These are phyloP conservation scores for Colletotrichum echinochloae DNA, from an alignment of 2,329 filamentous ascomycete genomes.

Conservation along the genomic window DNA sequence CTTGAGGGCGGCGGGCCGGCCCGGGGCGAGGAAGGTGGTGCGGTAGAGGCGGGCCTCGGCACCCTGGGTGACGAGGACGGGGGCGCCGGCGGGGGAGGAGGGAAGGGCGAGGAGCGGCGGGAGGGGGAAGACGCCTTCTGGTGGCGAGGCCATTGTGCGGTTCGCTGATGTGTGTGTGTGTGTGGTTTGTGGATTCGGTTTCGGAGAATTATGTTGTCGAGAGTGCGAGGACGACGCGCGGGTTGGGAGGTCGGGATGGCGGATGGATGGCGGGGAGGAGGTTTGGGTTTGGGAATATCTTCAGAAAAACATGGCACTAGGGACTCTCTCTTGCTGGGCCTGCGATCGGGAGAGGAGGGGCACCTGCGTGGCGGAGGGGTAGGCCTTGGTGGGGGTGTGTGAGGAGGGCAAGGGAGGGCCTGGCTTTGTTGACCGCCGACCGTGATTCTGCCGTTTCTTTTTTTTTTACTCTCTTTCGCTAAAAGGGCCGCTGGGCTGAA, in stretches of 20 bases:
- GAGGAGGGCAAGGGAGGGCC: background rate
- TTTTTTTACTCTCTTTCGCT: too few species aligned
- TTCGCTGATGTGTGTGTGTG: too few species aligned
- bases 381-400: background rate
- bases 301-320: slow-evolving; percentile 10
- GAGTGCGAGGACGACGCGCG: background rate
- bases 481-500: background rate
- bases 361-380: background rate
- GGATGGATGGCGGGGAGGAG: background rate
- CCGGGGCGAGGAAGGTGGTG: slow-evolving; percentile 79
- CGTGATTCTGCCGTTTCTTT: background rate
- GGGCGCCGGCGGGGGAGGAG: slow-evolving; percentile 64
- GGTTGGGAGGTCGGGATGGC: background rate
- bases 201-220: background rate
- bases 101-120: slow-evolving; percentile 74
- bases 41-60: slow-evolving; percentile 95
- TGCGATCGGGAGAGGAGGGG: slow-evolving; percentile 1
- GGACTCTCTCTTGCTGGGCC: background rate
- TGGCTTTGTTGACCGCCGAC: background rate
- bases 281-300: slow-evolving; percentile 33
- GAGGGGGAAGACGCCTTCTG: slow-evolving; percentile 59
- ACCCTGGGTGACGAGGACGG: slow-evolving; percentile 83
- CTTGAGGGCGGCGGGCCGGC: slow-evolving; percentile 83
- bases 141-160: slow-evolving; percentile 1
- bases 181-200: background rate